phyloP scores from a whole-genome alignment of 768 basidiomycete species.

The Cantharellus anzutake region DNA sequence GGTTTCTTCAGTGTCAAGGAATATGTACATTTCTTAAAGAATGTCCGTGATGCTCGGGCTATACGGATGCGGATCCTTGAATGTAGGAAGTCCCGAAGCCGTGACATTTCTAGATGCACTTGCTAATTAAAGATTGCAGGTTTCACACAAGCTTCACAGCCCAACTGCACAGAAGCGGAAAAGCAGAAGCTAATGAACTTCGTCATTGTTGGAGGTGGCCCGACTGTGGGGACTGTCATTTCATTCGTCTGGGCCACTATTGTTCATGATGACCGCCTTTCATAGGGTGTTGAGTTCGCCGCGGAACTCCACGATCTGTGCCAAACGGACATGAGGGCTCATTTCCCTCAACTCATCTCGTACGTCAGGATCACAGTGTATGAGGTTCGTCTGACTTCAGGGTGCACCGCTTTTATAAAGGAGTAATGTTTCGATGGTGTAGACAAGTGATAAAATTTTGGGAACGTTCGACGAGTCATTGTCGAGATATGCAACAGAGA shows the following conservation, averaged over 20 bases:
- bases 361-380: slow-evolving; percentile 59
- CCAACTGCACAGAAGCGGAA: slow-evolving; percentile 53
- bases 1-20: slow-evolving; percentile 71
- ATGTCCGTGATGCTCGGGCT: slow-evolving; percentile 51
- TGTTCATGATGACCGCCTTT: not conserved
- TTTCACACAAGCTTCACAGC: slow-evolving; percentile 77
- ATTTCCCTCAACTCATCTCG: slow-evolving; percentile 44
- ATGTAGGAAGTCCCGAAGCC: slow-evolving; percentile 22
- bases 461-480: not conserved
- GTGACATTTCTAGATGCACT: not conserved
- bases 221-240: slow-evolving; percentile 13
- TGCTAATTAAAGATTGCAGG: slow-evolving; percentile 21
- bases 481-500: not conserved
- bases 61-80: slow-evolving; percentile 60
- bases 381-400: slow-evolving; percentile 28
- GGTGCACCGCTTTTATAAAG: not conserved
- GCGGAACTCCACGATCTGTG: slow-evolving; percentile 69
- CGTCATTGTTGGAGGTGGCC: slow-evolving; percentile 57
- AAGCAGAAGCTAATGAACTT: slow-evolving; percentile 64
- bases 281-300: slow-evolving; percentile 53
- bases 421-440: not conserved
- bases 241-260: not conserved
- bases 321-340: slow-evolving; percentile 37
- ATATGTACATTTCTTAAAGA: slow-evolving; percentile 65
- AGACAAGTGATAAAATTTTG: not conserved